Evolutionary conservation across 2,329 filamentous ascomycete genomes (phyloP), one percentile per base, ranked within the genome.

Genomic region (Xylariales sp.): DNA sequence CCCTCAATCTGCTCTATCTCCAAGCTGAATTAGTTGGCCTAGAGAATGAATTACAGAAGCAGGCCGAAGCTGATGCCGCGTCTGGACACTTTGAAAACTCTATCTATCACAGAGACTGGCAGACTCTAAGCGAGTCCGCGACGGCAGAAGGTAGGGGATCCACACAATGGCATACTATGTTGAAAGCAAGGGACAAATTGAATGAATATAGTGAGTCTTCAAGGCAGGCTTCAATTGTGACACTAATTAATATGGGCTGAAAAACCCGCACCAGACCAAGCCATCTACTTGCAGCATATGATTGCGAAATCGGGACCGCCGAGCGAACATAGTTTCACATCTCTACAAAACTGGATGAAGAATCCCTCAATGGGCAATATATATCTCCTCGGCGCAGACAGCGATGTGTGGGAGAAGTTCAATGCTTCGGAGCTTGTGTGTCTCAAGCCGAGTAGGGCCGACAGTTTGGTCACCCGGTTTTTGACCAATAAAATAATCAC

Each of bases 71-170:
- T 39, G 50, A 54, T 54, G 16, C 50, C 30, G 50, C 12, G 32
- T 54, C 50, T n/a, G 50, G 50, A 36, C 50, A 54, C 50, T 36
- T 54, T 36, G 50, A 54, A 9, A 7, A 6, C 10, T 54, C 50
- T n/a, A 54, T 54, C 50, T 54, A 54, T 16, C 30, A 36, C 30
- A 54, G 50, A 39, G 50, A 54, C 50, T 54, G 50, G 50, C 30
- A 54, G 50, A 54, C 50, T 36, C 50, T 54, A 18, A 39, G 7
- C 32, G 50, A 54, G 50, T 34, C 50, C 5, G 16, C n/a, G 32
- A n/a, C 30, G 8, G n/a, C 50, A 9, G 50, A 54, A 39, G 8
- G n/a, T 8, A 9, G 16, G 39, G n/a, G n/a, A 3, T 54, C 30
- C 32, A n/a, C 50, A n/a, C 50, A 54, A 8, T 54, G 50, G 50